These are phyloP conservation scores for Colletotrichum lini DNA, from an alignment of 2,329 filamentous ascomycete genomes.

Conservation along the genomic window DNA sequence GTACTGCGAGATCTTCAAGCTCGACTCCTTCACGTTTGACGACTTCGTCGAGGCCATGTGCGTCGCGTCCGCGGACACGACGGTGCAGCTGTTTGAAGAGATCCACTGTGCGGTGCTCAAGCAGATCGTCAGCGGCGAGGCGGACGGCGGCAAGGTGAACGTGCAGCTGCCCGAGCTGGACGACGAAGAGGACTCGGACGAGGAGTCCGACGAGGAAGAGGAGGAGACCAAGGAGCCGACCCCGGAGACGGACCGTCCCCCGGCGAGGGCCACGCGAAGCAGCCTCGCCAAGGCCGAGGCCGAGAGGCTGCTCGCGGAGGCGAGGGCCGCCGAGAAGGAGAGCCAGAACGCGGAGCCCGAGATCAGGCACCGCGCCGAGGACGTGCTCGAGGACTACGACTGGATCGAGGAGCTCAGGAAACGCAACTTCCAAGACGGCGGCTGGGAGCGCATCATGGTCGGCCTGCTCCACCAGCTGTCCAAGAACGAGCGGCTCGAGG, in stretches of 20 bases:
- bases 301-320: conserved; percentile 75
- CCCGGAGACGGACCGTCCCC: conserved; percentile 79
- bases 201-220: conserved; percentile 69
- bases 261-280: conserved; percentile 83
- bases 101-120: conserved; percentile 94
- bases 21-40: conserved; percentile 98
- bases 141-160: conserved; percentile 83
- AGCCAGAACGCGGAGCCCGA: conserved; percentile 59
- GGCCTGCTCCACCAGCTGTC: conserved; percentile 90
- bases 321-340: conserved; percentile 66
- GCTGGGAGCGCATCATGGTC: conserved; percentile 92
- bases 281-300: conserved; percentile 87
- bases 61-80: conserved; percentile 79
- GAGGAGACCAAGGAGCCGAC: conserved; percentile 68
- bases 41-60: conserved; percentile 93
- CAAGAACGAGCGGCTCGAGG: conserved; percentile 77
- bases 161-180: conserved; percentile 83
- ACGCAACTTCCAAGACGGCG: conserved; percentile 88
- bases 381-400: conserved; percentile 80
- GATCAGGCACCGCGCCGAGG: conserved; percentile 78
- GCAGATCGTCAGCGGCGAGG: conserved; percentile 82
- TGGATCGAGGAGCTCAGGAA: conserved; percentile 90
- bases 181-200: conserved; percentile 76
- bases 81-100: conserved; percentile 90
- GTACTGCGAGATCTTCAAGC: conserved; percentile 93